A percentile compares a stretch with the other conserved stretches of the same genome.
These are phyloP conservation scores for Purpureocillium lavendulum DNA, from an alignment of 2,329 filamentous ascomycete genomes.

Conservation along the genomic window DNA sequence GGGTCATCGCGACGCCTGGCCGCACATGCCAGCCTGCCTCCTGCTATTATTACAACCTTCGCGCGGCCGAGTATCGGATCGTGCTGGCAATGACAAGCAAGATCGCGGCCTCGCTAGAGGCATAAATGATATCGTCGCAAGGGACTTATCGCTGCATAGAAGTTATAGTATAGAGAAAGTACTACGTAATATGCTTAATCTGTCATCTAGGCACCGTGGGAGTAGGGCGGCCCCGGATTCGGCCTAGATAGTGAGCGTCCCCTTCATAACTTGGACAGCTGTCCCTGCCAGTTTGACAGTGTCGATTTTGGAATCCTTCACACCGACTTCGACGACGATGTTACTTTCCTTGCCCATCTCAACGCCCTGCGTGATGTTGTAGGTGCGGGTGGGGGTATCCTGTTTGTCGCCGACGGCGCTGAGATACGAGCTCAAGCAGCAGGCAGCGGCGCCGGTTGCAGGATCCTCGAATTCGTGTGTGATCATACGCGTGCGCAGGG, in stretches of 20 bases:
- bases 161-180: too few relatives aligned
- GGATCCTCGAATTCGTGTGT: constrained; percentile 44
- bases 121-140: too few relatives aligned
- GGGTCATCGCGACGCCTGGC: too few relatives aligned
- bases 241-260: constrained; percentile 18
- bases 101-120: too few relatives aligned
- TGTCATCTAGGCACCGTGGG: too few relatives aligned
- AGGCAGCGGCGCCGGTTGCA: constrained; percentile 55
- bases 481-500: constrained; percentile 54
- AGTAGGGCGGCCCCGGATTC: too few relatives aligned
- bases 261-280: constrained; percentile 25
- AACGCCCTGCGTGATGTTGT: constrained; percentile 54
- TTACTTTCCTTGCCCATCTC: constrained; percentile 56
- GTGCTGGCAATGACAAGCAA: too few relatives aligned
- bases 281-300: constrained; percentile 24
- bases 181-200: too few relatives aligned
- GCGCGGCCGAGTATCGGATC: too few relatives aligned
- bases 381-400: constrained; percentile 25
- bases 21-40: too few relatives aligned
- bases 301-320: constrained; percentile 20
- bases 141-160: too few relatives aligned
- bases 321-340: constrained; percentile 37
- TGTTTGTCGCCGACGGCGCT: constrained; percentile 29
- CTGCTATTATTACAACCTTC: too few relatives aligned
- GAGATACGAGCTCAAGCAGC: constrained; percentile 47